phyloP scores from a whole-genome alignment of 2,329 filamentous ascomycete genomes.

The Dendrostoma leiphaemia region DNA sequence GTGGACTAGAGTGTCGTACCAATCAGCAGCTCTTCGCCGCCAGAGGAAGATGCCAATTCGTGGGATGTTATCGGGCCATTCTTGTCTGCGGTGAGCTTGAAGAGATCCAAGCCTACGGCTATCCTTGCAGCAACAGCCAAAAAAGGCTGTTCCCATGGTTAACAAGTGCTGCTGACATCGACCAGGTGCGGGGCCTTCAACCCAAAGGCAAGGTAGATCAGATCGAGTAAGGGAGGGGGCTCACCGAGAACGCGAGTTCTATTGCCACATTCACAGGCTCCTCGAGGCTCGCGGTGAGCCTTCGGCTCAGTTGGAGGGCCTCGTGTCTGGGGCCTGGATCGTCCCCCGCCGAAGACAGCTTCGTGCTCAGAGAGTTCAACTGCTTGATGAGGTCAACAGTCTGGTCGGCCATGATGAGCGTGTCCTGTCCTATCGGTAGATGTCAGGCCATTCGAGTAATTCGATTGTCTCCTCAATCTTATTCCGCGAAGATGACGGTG shows the following conservation, averaged over 20 bases:
- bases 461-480: not conserved
- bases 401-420: not conserved
- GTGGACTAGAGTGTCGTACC: constrained; percentile 17
- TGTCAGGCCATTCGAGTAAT: not conserved
- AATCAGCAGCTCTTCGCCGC: constrained; percentile 27
- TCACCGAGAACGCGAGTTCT: constrained; percentile 20
- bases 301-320: constrained; percentile 15
- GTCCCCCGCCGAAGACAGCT: not conserved
- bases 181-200: not conserved
- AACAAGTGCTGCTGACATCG: not conserved
- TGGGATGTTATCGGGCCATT: constrained; percentile 18
- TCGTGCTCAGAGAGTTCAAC: not conserved
- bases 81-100: constrained; percentile 22
- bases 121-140: constrained; percentile 23
- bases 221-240: not conserved
- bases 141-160: constrained; percentile 21
- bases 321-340: constrained; percentile 12
- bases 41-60: constrained; percentile 22
- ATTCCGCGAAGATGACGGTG: too few species aligned
- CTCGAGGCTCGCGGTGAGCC: constrained; percentile 15
- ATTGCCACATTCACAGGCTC: constrained; percentile 19
- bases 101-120: constrained; percentile 24
- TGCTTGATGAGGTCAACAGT: constrained; percentile 4
- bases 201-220: not conserved
- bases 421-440: too few species aligned